Conservation (phyloP, 805 yeast genomes). For the Alloascoidea africana region DNA sequence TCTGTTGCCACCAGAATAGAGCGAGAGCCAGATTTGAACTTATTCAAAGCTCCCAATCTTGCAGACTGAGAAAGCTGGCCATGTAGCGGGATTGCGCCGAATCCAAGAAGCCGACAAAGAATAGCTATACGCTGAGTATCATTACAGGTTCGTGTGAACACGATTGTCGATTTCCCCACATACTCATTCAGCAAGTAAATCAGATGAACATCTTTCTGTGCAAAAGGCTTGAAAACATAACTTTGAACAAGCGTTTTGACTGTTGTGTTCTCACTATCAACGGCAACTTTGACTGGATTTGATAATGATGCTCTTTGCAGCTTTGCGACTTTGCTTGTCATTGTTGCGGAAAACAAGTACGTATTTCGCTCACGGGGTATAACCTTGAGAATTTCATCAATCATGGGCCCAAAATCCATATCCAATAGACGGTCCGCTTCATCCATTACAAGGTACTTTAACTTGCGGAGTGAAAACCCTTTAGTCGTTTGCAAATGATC, state of each 20-base stretch:
- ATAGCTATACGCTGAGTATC: constrained; percentile 86
- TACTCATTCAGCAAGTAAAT: constrained; percentile 72
- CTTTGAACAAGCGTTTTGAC: constrained; percentile 88
- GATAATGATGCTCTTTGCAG: constrained; percentile 83
- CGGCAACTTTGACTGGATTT: constrained; percentile 85
- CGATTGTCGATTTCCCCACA: constrained; percentile 72
- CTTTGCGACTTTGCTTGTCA: constrained; percentile 90
- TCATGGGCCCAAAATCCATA: constrained; percentile 92
- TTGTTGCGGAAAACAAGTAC: constrained; percentile 88
- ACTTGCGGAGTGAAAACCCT: constrained; percentile 68
- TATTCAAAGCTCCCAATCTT: constrained; percentile 67
- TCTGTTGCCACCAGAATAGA: constrained; percentile 88
- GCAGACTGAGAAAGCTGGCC: constrained; percentile 84
- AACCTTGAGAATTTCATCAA: constrained; percentile 70
- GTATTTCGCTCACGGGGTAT: constrained; percentile 74
- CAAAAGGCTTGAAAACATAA: constrained; percentile 83
- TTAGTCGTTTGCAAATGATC: constrained; percentile 90
- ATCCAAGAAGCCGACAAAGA: constrained; percentile 66
- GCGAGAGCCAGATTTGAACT: constrained; percentile 60
- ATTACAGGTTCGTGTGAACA: constrained; percentile 89
- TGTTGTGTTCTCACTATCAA: constrained; percentile 76
- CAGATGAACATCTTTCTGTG: constrained; percentile 77
- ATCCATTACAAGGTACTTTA: constrained; percentile 82
- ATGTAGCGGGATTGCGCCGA: constrained; percentile 83
- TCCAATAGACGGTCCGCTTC: constrained; percentile 94